Percentiles rank a stretch among this genome's conserved stretches.
Evolutionary conservation across 202 grass and related monocot species (phyloP).

Genomic region (Zoysia matrella): DNA sequence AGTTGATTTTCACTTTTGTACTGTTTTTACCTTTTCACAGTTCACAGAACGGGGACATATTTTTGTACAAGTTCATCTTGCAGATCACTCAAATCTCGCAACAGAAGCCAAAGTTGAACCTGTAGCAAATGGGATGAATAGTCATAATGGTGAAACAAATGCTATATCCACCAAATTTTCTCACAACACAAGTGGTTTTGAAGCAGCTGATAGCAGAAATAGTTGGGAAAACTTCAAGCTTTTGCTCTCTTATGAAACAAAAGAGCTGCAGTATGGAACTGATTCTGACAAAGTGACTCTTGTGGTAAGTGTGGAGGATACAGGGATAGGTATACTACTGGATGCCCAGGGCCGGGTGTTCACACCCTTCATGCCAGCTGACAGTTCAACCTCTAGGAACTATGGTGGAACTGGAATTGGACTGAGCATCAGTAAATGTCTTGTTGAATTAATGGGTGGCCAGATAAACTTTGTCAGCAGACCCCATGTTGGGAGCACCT

Average conservation of each 20-base stretch:
- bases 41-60: conserved; percentile 62
- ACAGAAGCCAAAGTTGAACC: conserved; percentile 68
- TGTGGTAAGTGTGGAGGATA: conserved; percentile 94
- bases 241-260: conserved; percentile 63
- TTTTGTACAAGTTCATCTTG: conserved; percentile 68
- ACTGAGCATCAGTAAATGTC: conserved; percentile 91
- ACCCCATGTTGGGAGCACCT: conserved; percentile 86
- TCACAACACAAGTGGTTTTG: conserved; percentile 86
- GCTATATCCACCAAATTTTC: conserved; percentile 38
- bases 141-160: conserved; percentile 61
- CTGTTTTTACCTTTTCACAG: conserved; percentile 50
- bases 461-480: conserved; percentile 88
- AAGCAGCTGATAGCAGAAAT: conserved; percentile 91
- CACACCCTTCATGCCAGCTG: conserved; percentile 97
- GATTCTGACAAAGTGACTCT: conserved; percentile 74
- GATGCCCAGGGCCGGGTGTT: conserved; percentile 86
- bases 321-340: conserved; percentile 85
- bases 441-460: conserved; percentile 88
- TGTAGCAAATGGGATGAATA: conserved; percentile 56
- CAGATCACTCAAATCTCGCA: conserved; percentile 77
- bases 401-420: conserved; percentile 43
- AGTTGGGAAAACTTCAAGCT: conserved; percentile 87
- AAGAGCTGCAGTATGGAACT: conserved; percentile 48
- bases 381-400: conserved; percentile 93
- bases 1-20: conserved; percentile 34